Base-by-base conservation (phyloP, 805 yeast genomes). In the Cyberlindnera mycetangii region DNA sequence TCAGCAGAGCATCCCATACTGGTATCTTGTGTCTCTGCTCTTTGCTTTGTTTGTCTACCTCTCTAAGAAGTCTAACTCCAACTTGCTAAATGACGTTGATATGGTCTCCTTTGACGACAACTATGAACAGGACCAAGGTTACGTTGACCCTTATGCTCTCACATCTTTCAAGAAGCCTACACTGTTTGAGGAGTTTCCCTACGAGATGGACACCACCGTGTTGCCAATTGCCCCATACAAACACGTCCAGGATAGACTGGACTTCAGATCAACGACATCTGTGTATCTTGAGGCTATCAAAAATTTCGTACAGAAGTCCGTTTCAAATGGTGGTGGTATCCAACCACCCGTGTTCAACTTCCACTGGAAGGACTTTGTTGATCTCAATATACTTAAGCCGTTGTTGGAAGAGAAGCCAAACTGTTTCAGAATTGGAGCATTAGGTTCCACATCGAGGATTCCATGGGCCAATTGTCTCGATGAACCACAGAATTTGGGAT, bases 361-460 rank as follows among this genome's bases (percentile, higher is more conserved):
- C 60, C 76, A 76, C 51, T 78, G 82, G 83, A 67, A 66, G 45
- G 83, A 78, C 55, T 77, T 81, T 74, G 67, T 69, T 4, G 80
- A 76, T 46, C 62, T 76, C 62, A 66, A 70, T 7, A 61, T 64
- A 19, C 59, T 74, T 48, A 62, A 67, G 38, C 71, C 70, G 0
- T 46, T 69, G 24, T 42, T 68, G 6, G 59, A 56, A 28, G 72
- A 69, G 48, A 68, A 64, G 41, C 75, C 76, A 33, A 65, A 58
- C 41, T 74, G 79, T 56, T 62, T 64, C 37, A 58, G 73, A 40
- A 67, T 75, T 17, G 76, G 76, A 48, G 71, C 74, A 2, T 47
- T 68, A 12, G 74, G 72, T 36, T 60, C 71, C 14, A 64, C 64
- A 6, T 54, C 65, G 1, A 58, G 74, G 56, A 66, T 67, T n/a